Conservation (phyloP, 2,329 filamentous ascomycete genomes). For the Nemania bipapillata region DNA sequence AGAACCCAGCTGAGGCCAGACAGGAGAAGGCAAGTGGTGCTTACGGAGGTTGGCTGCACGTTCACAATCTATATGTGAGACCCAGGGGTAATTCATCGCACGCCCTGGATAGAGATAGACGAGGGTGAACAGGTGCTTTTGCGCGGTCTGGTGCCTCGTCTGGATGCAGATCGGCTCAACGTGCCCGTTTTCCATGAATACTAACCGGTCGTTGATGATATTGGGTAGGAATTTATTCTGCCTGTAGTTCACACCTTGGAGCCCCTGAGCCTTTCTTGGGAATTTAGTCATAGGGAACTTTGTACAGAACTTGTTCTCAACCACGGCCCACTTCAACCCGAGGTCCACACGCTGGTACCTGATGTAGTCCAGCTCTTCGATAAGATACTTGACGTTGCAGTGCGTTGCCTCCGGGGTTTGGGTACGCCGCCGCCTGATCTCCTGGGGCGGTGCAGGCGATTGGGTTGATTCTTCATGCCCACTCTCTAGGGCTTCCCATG, state of each 20-base stretch:
- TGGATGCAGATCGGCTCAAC: constrained; percentile 35
- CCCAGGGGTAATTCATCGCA: constrained; percentile 60
- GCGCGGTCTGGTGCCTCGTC: constrained; percentile 46
- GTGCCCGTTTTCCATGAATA: constrained; percentile 47
- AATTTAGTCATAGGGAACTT: constrained; percentile 41
- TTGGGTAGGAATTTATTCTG: constrained; percentile 47
- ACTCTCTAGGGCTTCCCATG: not conserved
- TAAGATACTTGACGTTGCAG: constrained; percentile 49
- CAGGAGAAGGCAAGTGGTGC: constrained; percentile 44
- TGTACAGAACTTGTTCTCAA: constrained; percentile 36
- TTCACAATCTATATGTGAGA: constrained; percentile 54
- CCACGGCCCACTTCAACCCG: constrained; percentile 41
- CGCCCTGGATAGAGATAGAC: constrained; percentile 59
- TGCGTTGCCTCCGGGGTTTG: constrained; percentile 38
- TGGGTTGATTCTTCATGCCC: not conserved
- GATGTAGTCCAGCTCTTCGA: constrained; percentile 49
- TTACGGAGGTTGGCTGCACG: constrained; percentile 56
- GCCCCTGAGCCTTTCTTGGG: constrained; percentile 39
- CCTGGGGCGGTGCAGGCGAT: not conserved
- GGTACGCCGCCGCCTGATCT: constrained; percentile 26
- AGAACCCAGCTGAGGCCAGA: too few relatives aligned
- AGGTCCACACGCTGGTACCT: constrained; percentile 48
- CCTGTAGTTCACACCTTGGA: constrained; percentile 50
- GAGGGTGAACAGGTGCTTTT: constrained; percentile 47
- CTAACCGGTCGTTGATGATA: constrained; percentile 37